phyloP scores from a whole-genome alignment of 2,329 filamentous ascomycete species.

The Pleoardoris graminearum region DNA sequence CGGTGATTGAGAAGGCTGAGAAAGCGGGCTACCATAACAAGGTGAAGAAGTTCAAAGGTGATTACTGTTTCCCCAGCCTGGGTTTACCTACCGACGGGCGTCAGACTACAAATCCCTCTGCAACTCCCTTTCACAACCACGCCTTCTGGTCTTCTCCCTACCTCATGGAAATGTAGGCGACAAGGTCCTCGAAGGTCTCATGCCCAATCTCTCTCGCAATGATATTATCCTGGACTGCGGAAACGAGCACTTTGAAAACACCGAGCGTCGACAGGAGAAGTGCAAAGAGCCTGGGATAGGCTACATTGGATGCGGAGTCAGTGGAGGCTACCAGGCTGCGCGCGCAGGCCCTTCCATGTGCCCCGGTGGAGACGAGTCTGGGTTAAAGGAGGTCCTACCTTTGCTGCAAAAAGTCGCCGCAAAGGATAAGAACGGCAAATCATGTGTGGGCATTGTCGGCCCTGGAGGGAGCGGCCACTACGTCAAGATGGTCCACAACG shows the following conservation, averaged over 20 bases:
- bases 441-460: slow-evolving; percentile 65
- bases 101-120: slow-evolving; percentile 56
- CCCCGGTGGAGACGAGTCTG: slow-evolving; percentile 63
- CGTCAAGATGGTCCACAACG: slow-evolving; percentile 77
- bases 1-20: slow-evolving; percentile 47
- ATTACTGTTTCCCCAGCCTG: background rate
- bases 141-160: slow-evolving; percentile 58
- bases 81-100: slow-evolving; percentile 22
- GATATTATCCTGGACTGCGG: slow-evolving; percentile 71
- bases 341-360: slow-evolving; percentile 69
- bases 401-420: slow-evolving; percentile 64
- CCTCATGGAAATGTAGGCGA: slow-evolving; percentile 56
- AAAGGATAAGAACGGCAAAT: slow-evolving; percentile 61
- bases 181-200: slow-evolving; percentile 51
- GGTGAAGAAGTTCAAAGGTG: slow-evolving; percentile 46
- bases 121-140: slow-evolving; percentile 52
- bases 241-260: slow-evolving; percentile 69
- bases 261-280: slow-evolving; percentile 64
- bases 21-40: slow-evolving; percentile 45
- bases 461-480: slow-evolving; percentile 69
- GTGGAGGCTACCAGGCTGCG: slow-evolving; percentile 70
- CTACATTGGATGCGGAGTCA: slow-evolving; percentile 70
- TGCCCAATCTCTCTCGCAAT: slow-evolving; percentile 58
- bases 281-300: slow-evolving; percentile 61
- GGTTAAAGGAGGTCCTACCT: slow-evolving; percentile 63